Percentiles rank a stretch among this genome's conserved stretches.
Evolutionary conservation across 441 rosid species (phyloP).

Genomic region (Lagerstroemia fauriei): DNA sequence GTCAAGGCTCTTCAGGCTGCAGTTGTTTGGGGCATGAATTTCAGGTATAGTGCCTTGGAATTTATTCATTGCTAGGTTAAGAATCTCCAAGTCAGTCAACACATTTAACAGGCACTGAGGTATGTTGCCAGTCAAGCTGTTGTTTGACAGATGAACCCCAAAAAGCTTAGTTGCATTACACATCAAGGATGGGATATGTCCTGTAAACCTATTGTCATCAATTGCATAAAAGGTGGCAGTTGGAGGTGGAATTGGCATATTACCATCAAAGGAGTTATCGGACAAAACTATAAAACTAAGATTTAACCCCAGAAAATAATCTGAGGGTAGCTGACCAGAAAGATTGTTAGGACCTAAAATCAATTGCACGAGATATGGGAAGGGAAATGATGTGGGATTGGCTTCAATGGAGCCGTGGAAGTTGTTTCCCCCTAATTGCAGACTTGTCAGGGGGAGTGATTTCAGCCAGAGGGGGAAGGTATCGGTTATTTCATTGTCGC

Average conservation of each 20-base stretch:
- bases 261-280: neutral
- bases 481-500: neutral
- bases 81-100: neutral
- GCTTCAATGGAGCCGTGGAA: neutral
- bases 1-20: constrained; percentile 22
- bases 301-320: neutral
- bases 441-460: neutral
- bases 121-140: neutral
- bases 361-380: neutral
- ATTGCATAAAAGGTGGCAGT: neutral
- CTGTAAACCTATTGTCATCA: neutral
- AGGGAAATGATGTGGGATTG: neutral
- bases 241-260: neutral
- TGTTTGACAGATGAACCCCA: neutral
- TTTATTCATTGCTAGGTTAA: neutral
- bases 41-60: neutral
- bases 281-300: neutral
- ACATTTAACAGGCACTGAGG: neutral
- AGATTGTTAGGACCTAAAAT: neutral
- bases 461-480: neutral
- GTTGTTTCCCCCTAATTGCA: neutral
- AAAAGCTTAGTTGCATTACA: neutral
- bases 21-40: neutral
- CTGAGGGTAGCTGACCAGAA: neutral
- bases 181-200: neutral